A percentile compares a stretch with the other conserved stretches of the same genome.
Conservation (phyloP, 352 stramenopile species). For the Phytophthora vignae region DNA sequence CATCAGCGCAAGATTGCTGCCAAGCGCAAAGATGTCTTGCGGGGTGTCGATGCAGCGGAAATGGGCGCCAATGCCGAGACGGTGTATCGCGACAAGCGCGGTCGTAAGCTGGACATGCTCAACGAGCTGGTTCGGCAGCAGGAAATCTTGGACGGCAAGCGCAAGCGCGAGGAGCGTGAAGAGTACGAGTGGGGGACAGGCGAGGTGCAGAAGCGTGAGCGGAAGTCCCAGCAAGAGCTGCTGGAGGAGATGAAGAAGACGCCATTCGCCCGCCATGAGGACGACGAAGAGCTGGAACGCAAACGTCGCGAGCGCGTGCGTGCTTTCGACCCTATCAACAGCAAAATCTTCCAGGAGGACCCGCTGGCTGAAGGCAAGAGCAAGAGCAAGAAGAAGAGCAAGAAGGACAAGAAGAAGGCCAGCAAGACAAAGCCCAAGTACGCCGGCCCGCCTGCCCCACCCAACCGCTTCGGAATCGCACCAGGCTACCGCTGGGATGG, state of each 20-base stretch:
- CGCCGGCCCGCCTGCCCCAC: conserved; percentile 68
- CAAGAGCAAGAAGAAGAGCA: conserved; percentile 49
- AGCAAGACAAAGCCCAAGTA: conserved; percentile 69
- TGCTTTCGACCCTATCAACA: conserved; percentile 84
- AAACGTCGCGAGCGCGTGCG: conserved; percentile 65
- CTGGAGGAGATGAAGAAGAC: conserved; percentile 71
- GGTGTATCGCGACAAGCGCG: conserved; percentile 86
- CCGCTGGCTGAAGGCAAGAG: conserved; percentile 38
- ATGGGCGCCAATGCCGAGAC: conserved; percentile 84
- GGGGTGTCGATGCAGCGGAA: conserved; percentile 56
- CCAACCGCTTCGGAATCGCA: conserved; percentile 90
- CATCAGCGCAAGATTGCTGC: conserved; percentile 58
- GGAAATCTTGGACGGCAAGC: conserved; percentile 80
- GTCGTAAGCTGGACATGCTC: conserved; percentile 87
- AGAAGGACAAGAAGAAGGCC: conserved; percentile 50
- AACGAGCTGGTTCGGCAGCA: conserved; percentile 87
- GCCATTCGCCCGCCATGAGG: conserved; percentile 72
- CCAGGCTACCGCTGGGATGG: conserved; percentile 99
- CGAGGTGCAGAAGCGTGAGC: conserved; percentile 81
- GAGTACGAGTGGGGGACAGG: conserved; percentile 89
- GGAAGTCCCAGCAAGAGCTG: conserved; percentile 60
- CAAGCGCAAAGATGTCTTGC: conserved; percentile 63
- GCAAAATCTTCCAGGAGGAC: conserved; percentile 78
- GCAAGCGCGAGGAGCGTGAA: conserved; percentile 76
- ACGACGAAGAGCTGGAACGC: conserved; percentile 77